Evolutionary conservation across 2,329 filamentous ascomycete species (phyloP).

Genomic region (Aureobasidium musti): DNA sequence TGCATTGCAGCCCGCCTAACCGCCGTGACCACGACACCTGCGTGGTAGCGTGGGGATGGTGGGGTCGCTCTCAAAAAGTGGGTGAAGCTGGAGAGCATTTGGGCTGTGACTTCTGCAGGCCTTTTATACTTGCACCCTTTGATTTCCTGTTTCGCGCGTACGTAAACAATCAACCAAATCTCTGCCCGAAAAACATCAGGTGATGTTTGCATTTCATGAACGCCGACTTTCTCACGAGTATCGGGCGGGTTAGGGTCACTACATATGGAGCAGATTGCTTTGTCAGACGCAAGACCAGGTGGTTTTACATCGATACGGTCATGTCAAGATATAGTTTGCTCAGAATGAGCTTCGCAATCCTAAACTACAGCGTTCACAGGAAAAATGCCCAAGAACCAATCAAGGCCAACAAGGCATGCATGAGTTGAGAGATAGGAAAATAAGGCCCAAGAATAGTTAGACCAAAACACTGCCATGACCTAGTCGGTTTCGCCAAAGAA

Average conservation of each 20-base stretch:
- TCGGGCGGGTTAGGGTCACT: background rate
- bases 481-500: conserved; percentile 33
- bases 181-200: conserved; percentile 12
- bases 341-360: background rate
- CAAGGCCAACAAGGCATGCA: background rate
- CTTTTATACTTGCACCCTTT: conserved; percentile 3
- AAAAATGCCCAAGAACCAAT: conserved; percentile 5
- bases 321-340: conserved; percentile 5
- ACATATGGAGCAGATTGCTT: background rate
- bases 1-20: conserved; percentile 13
- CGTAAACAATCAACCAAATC: background rate
- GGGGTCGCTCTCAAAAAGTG: background rate
- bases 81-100: conserved; percentile 1
- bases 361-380: background rate
- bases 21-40: background rate
- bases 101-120: background rate
- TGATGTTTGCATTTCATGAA: conserved; percentile 36
- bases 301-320: background rate
- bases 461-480: background rate
- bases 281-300: background rate
- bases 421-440: background rate
- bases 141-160: background rate
- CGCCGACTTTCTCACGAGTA: conserved; percentile 8
- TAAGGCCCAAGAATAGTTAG: too few species aligned
- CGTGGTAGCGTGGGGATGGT: conserved; percentile 20